Evolutionary conservation across 306 rosid species (phyloP), one percentile per base, ranked within the genome.

Genomic region (Notholithocarpus densiflorus): DNA sequence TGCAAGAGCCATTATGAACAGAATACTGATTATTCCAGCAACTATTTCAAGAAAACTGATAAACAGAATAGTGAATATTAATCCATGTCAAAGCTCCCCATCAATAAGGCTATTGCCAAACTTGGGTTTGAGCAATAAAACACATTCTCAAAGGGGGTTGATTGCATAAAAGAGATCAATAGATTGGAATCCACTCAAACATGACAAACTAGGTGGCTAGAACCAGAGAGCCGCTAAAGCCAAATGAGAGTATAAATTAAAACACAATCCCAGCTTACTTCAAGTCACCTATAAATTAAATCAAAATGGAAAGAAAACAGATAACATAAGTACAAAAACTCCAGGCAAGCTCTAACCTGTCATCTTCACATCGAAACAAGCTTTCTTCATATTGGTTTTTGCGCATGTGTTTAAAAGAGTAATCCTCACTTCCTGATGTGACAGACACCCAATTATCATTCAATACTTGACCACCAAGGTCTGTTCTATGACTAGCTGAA

Each of bases 321-420:
- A 45, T 57, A 15, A 77, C 5, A 56, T 53, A 24, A 34, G 75
- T 77, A 53, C 57, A 55, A 59, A 62, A 69, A 88, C 66, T 60
- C 81, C 20, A 48, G 77, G 66, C 60, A 72, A 77, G 71, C 57
- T 83, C 83, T 73, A 68, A 96, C 99, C 99, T 96, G 89, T 96
- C 99, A 86, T 96, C 99, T 89, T 96, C 99, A 20, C 99, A 96
- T 84, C 99, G 92, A 80, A 96, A 96, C 87, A 96, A 86, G 81
- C 99, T 96, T 85, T 96, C 99, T 86, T 96, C 99, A 76, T 96
- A 96, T 84, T 96, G 99, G 82, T 96, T 96, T 89, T 96, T 96
- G 80, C 99, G 99, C 99, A 96, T 96, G 82, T 96, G 99, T 87
- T 96, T 96, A 73, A 96, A 96, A 77, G 99, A 96, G 83, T 96